Conservation (phyloP, 441 rosid species). For the Mallotus japonicus region DNA sequence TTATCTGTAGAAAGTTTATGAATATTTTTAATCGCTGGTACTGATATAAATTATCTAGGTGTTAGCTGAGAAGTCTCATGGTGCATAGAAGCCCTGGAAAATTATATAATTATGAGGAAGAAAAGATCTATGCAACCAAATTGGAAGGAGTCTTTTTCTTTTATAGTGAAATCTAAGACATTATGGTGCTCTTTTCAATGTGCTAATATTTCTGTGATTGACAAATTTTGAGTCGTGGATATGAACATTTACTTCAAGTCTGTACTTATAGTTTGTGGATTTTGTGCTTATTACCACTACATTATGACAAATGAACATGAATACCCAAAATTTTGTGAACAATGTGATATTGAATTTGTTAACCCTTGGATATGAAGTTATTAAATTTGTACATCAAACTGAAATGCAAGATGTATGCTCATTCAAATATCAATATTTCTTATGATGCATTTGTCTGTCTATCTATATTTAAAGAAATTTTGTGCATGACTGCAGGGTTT, state of each 20-base stretch:
- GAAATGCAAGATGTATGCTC: not conserved
- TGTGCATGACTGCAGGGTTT: constrained; percentile 53
- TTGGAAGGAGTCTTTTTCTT: too few relatives aligned
- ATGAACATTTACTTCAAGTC: too few relatives aligned
- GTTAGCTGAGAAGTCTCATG: not conserved
- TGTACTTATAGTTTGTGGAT: too few relatives aligned
- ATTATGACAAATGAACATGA: too few relatives aligned
- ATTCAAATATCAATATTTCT: not conserved
- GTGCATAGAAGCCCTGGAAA: not conserved
- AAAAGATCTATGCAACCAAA: not conserved
- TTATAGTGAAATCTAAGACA: too few relatives aligned
- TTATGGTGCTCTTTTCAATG: not conserved
- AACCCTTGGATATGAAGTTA: not conserved
- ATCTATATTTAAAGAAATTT: not conserved
- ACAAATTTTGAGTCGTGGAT: not conserved
- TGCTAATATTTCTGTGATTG: not conserved
- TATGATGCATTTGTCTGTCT: not conserved
- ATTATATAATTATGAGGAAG: not conserved
- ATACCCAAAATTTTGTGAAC: not conserved
- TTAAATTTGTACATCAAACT: not conserved
- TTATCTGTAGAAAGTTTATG: too few relatives aligned
- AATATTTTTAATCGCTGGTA: not conserved
- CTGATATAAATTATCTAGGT: not conserved
- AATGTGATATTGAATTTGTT: not conserved
- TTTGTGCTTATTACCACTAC: too few relatives aligned